Conservation (phyloP, 768 basidiomycete species). For the Rickenella mellea region DNA sequence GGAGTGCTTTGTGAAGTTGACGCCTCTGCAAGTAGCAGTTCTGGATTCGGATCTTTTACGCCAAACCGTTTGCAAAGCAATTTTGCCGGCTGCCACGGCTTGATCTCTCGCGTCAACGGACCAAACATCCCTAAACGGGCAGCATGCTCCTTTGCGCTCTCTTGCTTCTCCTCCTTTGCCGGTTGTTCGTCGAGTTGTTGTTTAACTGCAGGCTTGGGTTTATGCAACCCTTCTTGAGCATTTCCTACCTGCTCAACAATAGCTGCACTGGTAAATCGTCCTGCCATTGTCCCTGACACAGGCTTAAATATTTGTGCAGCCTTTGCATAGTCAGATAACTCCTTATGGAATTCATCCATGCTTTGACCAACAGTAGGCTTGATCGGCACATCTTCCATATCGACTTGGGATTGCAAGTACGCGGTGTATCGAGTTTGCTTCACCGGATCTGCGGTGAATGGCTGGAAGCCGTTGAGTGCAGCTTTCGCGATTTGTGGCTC, state of each 20-base stretch:
- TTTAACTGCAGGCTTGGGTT: constrained; percentile 31
- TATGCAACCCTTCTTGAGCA: constrained; percentile 59
- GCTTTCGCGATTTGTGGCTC: constrained; percentile 79
- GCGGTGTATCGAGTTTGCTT: constrained; percentile 83
- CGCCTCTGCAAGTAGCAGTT: constrained; percentile 19
- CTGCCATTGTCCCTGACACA: constrained; percentile 85
- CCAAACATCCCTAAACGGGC: constrained; percentile 88
- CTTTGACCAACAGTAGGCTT: constrained; percentile 47
- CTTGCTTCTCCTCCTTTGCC: constrained; percentile 39
- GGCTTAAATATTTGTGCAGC: constrained; percentile 88
- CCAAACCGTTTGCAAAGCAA: constrained; percentile 91
- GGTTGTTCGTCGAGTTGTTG: constrained; percentile 35
- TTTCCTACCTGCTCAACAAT: constrained; percentile 59
- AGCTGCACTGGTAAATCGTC: constrained; percentile 80
- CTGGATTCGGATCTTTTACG: constrained; percentile 75
- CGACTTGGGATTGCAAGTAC: constrained; percentile 70
- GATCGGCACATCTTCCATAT: constrained; percentile 36
- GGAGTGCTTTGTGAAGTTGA: constrained; percentile 7
- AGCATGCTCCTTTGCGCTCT: constrained; percentile 73
- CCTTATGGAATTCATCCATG: constrained; percentile 65
- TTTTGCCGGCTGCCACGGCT: constrained; percentile 71
- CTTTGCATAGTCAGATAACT: constrained; percentile 80
- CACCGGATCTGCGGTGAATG: constrained; percentile 63
- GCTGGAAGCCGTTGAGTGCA: constrained; percentile 83
- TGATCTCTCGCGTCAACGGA: constrained; percentile 65